These are phyloP conservation scores for Aurantiochytrium sp. DNA, from an alignment of 108 stramenopile species.

Conservation along the genomic window DNA sequence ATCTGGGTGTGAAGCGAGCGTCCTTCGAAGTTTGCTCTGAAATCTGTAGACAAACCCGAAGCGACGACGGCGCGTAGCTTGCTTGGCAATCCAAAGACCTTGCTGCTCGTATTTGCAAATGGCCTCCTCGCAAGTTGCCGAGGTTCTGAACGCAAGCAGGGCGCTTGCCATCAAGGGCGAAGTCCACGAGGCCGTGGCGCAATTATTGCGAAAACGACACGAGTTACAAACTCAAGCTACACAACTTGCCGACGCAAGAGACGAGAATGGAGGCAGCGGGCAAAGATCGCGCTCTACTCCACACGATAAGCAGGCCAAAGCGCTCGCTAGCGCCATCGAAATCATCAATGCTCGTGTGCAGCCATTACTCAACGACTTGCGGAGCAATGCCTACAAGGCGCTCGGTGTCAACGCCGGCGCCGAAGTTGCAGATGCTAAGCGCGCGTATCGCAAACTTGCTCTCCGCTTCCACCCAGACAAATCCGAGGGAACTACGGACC, in stretches of 20 bases:
- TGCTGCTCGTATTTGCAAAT: too few relatives aligned
- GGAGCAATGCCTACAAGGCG: slow-evolving; percentile 51
- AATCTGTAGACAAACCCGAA: too few relatives aligned
- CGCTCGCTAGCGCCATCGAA: not conserved
- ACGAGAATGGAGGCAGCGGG: not conserved
- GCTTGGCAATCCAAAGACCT: too few relatives aligned
- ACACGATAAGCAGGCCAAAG: not conserved
- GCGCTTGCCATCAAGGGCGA: not conserved
- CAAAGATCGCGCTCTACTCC: not conserved
- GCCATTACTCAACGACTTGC: not conserved
- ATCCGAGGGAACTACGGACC: slow-evolving; percentile 46
- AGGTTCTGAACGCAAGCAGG: not conserved
- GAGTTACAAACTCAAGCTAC: not conserved
- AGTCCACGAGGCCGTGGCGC: not conserved
- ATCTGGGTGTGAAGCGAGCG: too few relatives aligned
- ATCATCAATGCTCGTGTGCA: not conserved
- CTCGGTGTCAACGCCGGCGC: slow-evolving; percentile 55
- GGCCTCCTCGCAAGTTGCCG: not conserved
- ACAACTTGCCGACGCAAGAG: not conserved
- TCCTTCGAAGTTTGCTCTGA: too few relatives aligned
- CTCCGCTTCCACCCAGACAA: slow-evolving; percentile 85
- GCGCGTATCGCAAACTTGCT: slow-evolving; percentile 75
- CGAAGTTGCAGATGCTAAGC: slow-evolving; percentile 69
- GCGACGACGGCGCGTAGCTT: too few relatives aligned
- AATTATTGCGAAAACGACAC: not conserved